phyloP scores from a whole-genome alignment of 2,329 filamentous ascomycete genomes.

The Coniella lustricola region DNA sequence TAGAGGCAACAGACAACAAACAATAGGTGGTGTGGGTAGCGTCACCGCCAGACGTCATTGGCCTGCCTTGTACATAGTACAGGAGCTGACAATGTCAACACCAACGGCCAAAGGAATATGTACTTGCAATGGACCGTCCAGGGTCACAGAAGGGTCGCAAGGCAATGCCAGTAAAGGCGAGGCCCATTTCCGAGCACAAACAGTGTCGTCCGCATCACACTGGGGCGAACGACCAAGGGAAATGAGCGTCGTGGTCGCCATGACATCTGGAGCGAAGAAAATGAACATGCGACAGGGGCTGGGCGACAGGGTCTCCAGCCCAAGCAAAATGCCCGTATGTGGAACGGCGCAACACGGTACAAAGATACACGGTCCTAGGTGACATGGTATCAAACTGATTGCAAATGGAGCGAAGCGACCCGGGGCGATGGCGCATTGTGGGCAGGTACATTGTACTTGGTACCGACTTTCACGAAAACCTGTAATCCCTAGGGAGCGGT shows the following conservation, averaged over 20 bases:
- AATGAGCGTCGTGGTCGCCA: conserved; percentile 8
- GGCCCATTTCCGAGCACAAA: background rate
- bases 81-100: too few relatives aligned
- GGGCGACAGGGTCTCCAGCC: conserved; percentile 7
- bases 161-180: background rate
- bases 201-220: background rate
- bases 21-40: too few relatives aligned
- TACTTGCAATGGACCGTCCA: background rate
- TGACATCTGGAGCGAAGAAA: conserved; percentile 8
- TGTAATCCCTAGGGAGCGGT: conserved; percentile 13
- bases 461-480: conserved; percentile 7
- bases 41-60: too few relatives aligned
- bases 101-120: too few relatives aligned
- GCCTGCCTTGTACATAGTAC: too few relatives aligned
- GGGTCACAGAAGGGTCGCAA: background rate
- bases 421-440: background rate
- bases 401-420: background rate
- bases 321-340: conserved; percentile 6
- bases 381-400: too few relatives aligned
- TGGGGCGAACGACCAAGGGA: conserved; percentile 1
- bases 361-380: background rate
- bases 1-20: too few relatives aligned
- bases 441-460: background rate
- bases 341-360: conserved; percentile 7
- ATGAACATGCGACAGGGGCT: conserved; percentile 11